Conservation (phyloP, 345 rosid genomes). For the Raphanus raphanistrum region DNA sequence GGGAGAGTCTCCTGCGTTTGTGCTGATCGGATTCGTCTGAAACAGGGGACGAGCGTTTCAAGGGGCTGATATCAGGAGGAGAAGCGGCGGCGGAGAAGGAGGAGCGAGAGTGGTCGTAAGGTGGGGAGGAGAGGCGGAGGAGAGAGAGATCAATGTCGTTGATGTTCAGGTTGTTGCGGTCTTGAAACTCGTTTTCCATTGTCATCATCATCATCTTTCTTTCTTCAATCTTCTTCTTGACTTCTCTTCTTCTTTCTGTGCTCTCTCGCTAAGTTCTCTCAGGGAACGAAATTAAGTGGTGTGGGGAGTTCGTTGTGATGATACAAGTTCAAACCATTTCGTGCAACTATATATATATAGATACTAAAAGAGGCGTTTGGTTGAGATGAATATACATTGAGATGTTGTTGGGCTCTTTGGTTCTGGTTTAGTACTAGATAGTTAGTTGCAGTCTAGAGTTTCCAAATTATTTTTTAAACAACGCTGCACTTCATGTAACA, state of each 20-base stretch:
- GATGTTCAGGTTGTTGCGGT: constrained; percentile 18
- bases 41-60: constrained; percentile 38
- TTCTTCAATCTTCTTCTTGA: neutral
- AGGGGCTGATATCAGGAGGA: constrained; percentile 22
- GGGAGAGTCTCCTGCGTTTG: constrained; percentile 32
- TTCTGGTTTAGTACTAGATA: too few species aligned
- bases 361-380: too few species aligned
- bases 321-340: too few species aligned
- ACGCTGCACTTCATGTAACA: too few species aligned
- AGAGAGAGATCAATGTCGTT: constrained; percentile 38
- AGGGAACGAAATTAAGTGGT: neutral
- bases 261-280: constrained; percentile 1
- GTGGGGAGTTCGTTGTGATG: neutral
- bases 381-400: too few species aligned
- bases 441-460: too few species aligned
- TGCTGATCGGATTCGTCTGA: constrained; percentile 28
- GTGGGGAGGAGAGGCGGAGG: constrained; percentile 38
- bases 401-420: too few species aligned
- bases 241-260: neutral
- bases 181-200: constrained; percentile 1
- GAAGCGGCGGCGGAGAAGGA: constrained; percentile 4
- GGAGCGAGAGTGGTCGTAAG: constrained; percentile 8
- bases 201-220: constrained; percentile 19
- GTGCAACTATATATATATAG: too few species aligned
- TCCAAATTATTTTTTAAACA: too few species aligned